These are phyloP conservation scores for Penicillium digitatum DNA, from an alignment of 2,329 filamentous ascomycete species.

Conservation along the genomic window DNA sequence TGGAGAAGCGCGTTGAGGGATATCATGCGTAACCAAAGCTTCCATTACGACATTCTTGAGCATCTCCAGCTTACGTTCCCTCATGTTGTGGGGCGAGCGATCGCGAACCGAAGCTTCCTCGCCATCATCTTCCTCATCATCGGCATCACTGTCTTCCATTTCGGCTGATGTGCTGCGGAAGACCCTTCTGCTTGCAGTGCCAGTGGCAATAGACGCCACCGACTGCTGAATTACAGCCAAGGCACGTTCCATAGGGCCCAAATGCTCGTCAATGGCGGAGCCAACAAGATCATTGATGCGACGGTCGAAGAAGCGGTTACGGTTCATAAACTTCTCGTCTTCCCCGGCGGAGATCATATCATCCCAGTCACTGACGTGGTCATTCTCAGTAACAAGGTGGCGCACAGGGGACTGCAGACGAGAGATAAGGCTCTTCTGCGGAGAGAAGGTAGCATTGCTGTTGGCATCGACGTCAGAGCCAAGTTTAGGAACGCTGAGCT, in stretches of 20 bases:
- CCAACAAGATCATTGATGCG: constrained; percentile 85
- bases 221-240: constrained; percentile 70
- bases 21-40: constrained; percentile 54
- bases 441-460: constrained; percentile 50
- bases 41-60: constrained; percentile 66
- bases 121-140: constrained; percentile 77
- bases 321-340: constrained; percentile 74
- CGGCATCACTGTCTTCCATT: constrained; percentile 75
- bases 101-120: constrained; percentile 58
- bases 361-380: constrained; percentile 87
- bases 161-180: constrained; percentile 68
- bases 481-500: constrained; percentile 45
- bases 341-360: constrained; percentile 76
- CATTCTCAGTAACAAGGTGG: constrained; percentile 57
- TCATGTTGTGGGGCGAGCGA: constrained; percentile 63
- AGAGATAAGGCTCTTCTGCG: constrained; percentile 61
- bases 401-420: constrained; percentile 54
- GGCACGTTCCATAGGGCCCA: constrained; percentile 77
- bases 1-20: constrained; percentile 24
- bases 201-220: constrained; percentile 56
- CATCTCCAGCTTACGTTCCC: constrained; percentile 77
- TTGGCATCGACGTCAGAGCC: constrained; percentile 33
- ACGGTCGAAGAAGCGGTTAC: constrained; percentile 83
- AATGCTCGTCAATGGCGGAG: constrained; percentile 67
- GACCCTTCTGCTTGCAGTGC: constrained; percentile 55